Base-by-base conservation (phyloP, 371 early-diverging fungal genomes). In the Apophysomyces variabilis region DNA sequence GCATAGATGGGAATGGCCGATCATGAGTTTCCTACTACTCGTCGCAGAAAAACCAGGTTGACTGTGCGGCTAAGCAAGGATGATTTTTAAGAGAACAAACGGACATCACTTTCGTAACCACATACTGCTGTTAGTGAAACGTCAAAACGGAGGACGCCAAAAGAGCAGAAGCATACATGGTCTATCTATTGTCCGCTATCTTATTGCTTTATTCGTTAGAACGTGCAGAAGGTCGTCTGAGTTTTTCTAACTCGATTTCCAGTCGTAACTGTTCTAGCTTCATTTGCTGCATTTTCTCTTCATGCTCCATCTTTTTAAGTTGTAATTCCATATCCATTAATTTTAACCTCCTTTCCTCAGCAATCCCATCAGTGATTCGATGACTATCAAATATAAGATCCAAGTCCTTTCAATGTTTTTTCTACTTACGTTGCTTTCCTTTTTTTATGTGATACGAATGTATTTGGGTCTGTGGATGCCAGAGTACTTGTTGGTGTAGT, bases 221-320 rank as follows among this genome's bases (percentile, higher is more conserved):
- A 50, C 21, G 54, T 21, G 54, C 35, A 26, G 54, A 7, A 50
- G 54, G 21, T 9, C 54, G 54, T 50, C 35, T 50, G 18, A 50
- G 54, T 59, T 73, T 73, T 65, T 76, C 67, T 57, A 76, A 63
- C 66, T 76, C 73, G 38, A 76, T 76, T 64, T 76, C 77, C 62
- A 76, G 57, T 67, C 69, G 54, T 38, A 76, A 60, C 60, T 76
- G 77, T 47, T 76, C 77, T 54, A 76, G 61, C 47, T 73, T 73
- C 77, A 76, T 76, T 43, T 69, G 65, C 57, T 76, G 77, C 77
- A 76, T 76, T 32, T 73, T 70, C 18, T 76, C 77, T 60, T 76
- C 69, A 58, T 76, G 77, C n/a, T 76, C 69, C 77, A 76, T 76
- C 32, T 63, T 67, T 44, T 73, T 76, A 36, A 41, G n/a, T 35